Evolutionary conservation across 2,329 filamentous ascomycete genomes (phyloP).

Genomic region (Ophiostoma piceae): DNA sequence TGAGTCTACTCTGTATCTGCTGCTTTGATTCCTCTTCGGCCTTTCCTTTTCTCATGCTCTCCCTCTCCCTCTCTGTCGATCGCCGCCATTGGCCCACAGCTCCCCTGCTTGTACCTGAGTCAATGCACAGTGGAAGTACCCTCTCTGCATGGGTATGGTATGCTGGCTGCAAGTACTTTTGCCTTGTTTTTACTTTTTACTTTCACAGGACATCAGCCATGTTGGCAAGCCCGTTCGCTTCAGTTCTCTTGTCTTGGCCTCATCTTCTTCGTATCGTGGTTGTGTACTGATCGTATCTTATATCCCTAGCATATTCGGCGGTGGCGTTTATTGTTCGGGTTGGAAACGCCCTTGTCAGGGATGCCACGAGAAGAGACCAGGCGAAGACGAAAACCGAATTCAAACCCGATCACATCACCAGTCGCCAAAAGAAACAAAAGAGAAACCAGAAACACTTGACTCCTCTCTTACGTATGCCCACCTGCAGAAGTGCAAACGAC

Average conservation of each 20-base stretch:
- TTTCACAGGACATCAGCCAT: too few species aligned
- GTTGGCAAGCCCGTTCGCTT: not conserved
- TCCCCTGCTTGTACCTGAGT: not conserved
- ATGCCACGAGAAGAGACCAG: not conserved
- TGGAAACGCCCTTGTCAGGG: not conserved
- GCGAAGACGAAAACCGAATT: not conserved
- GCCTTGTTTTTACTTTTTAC: not conserved
- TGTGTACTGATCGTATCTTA: not conserved
- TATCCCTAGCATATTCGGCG: not conserved
- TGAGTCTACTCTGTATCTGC: not conserved
- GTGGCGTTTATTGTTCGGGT: constrained; percentile 9
- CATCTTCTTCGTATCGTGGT: not conserved
- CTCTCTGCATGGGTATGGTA: not conserved
- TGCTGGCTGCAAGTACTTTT: not conserved
- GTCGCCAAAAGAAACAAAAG: not conserved
- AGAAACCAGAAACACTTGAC: not conserved
- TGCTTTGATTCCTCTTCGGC: not conserved
- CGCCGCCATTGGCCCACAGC: not conserved
- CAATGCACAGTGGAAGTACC: not conserved
- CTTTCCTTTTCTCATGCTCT: not conserved
- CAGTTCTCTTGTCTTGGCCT: not conserved
- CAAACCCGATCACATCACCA: not conserved
- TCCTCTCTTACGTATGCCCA: constrained; percentile 2
- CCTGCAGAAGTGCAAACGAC: not conserved
- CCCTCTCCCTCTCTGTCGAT: not conserved